phyloP scores from a whole-genome alignment of 768 basidiomycete genomes.

The Gloeopeniophorella convolvens region DNA sequence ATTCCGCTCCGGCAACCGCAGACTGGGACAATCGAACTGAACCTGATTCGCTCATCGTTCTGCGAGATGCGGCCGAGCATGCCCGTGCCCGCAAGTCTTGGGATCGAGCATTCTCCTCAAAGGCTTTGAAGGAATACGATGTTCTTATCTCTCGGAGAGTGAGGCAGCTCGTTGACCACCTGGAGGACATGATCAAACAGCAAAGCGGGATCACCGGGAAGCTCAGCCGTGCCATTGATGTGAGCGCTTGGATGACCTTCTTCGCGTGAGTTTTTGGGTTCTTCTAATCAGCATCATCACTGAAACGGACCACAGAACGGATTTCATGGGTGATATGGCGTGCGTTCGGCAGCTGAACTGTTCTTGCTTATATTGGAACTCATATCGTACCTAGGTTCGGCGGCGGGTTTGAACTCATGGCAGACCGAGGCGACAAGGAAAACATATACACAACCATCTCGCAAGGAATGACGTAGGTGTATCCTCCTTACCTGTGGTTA shows the following conservation, averaged over 20 bases:
- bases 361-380: too few species aligned
- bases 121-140: slow-evolving; percentile 43
- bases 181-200: slow-evolving; percentile 22
- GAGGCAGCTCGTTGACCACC: slow-evolving; percentile 35
- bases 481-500: too few species aligned
- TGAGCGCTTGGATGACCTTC: slow-evolving; percentile 33
- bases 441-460: too few species aligned
- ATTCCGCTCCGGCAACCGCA: too few species aligned
- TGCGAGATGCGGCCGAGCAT: slow-evolving; percentile 39
- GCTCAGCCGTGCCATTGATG: slow-evolving; percentile 25
- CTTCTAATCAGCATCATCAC: too few species aligned
- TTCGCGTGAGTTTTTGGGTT: slow-evolving; percentile 39
- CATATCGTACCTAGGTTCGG: too few species aligned
- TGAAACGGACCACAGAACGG: slow-evolving; percentile 35
- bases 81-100: slow-evolving; percentile 39
- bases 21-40: slow-evolving; percentile 53
- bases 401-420: too few species aligned
- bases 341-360: slow-evolving; percentile 17
- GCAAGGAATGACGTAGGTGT: too few species aligned
- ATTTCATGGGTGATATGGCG: too few species aligned
- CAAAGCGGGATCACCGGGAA: slow-evolving; percentile 19
- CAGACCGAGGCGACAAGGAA: too few species aligned
- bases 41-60: slow-evolving; percentile 32
- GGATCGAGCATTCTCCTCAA: slow-evolving; percentile 43
- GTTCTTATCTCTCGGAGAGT: slow-evolving; percentile 32